Conservation (phyloP, 495 filamentous ascomycete species). For the Xylaria acuta region DNA sequence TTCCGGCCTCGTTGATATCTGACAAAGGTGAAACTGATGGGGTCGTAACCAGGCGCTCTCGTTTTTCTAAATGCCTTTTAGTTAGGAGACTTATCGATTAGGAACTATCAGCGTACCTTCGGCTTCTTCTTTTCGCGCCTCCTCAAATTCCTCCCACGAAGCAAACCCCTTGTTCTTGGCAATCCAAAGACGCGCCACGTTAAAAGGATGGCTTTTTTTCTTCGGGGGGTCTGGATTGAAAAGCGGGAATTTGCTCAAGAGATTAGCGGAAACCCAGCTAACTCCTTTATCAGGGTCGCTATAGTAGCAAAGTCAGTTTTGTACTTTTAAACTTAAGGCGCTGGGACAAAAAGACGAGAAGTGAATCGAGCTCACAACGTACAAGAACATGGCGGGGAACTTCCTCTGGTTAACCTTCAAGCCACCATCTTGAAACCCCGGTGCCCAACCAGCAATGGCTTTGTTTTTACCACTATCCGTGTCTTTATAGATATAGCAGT, state of each 20-base stretch:
- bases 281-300: conserved; percentile 36
- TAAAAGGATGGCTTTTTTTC: conserved; percentile 30
- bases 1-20: background rate
- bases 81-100: background rate
- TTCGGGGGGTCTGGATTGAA: conserved; percentile 22
- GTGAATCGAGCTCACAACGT: background rate
- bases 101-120: background rate
- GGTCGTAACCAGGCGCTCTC: background rate
- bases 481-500: conserved; percentile 45
- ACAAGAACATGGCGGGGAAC: conserved; percentile 52
- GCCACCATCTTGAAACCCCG: conserved; percentile 49
- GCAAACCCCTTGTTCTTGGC: conserved; percentile 36
- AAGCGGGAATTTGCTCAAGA: conserved; percentile 33
- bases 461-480: background rate
- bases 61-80: background rate
- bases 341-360: background rate
- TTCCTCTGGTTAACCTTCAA: conserved; percentile 40
- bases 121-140: conserved; percentile 22
- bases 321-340: background rate
- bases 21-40: conserved; percentile 23
- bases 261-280: conserved; percentile 34
- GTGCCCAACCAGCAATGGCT: conserved; percentile 48
- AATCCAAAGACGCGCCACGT: conserved; percentile 38
- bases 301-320: background rate
- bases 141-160: conserved; percentile 35